Percentiles rank a stretch among this genome's conserved stretches.
phyloP scores from a whole-genome alignment of 148 eudicot species.

The Chenopodium album region DNA sequence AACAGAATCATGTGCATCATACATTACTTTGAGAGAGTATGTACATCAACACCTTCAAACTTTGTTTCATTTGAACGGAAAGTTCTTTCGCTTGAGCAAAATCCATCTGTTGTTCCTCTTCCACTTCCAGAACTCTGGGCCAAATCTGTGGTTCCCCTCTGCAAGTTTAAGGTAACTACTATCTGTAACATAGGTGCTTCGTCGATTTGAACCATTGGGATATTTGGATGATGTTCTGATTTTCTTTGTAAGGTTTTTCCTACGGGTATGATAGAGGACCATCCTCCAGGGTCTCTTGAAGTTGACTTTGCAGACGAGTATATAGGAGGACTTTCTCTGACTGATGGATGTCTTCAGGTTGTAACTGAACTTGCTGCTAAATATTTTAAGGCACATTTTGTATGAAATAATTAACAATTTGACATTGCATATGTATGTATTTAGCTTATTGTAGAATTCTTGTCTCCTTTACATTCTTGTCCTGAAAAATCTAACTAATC shows the following conservation, averaged over 20 bases:
- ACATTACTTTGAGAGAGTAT: slow-evolving; percentile 78
- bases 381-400: background rate
- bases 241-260: slow-evolving; percentile 42
- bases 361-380: background rate
- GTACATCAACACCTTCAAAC: slow-evolving; percentile 47
- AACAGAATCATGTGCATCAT: slow-evolving; percentile 68
- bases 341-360: slow-evolving; percentile 79
- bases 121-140: slow-evolving; percentile 59
- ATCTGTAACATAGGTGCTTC: background rate
- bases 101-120: slow-evolving; percentile 30
- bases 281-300: slow-evolving; percentile 56
- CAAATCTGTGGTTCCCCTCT: slow-evolving; percentile 52
- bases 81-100: slow-evolving; percentile 52
- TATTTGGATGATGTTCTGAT: background rate
- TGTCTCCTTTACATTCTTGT: background rate
- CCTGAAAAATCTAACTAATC: background rate
- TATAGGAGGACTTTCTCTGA: slow-evolving; percentile 76
- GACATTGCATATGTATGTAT: background rate
- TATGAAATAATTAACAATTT: background rate
- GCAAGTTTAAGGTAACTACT: slow-evolving; percentile 57
- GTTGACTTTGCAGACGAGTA: slow-evolving; percentile 84
- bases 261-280: slow-evolving; percentile 83
- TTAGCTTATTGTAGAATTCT: background rate
- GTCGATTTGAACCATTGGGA: background rate
- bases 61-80: slow-evolving; percentile 76